phyloP scores from a whole-genome alignment of 1,284 basidiomycete species.

The Vanrija sp. region DNA sequence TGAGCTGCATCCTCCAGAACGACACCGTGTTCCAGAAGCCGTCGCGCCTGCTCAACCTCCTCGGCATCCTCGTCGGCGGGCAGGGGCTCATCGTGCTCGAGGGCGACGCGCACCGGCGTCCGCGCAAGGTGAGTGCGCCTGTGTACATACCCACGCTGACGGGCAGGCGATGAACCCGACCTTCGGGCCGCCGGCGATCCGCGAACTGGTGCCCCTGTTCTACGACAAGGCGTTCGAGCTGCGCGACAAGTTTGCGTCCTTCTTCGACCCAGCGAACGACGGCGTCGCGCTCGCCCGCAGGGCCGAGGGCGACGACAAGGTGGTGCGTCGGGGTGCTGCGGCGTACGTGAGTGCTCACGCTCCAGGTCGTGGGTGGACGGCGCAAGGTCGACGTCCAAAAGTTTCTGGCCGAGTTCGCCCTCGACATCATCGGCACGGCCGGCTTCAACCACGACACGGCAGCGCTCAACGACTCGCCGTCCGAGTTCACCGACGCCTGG shows the following conservation, averaged over 20 bases:
- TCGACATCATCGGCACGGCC: conserved; percentile 64
- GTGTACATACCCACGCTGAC: too few relatives aligned
- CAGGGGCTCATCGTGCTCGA: conserved; percentile 43
- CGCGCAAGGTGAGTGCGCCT: conserved; percentile 46
- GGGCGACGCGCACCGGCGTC: conserved; percentile 55
- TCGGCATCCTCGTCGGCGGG: background rate
- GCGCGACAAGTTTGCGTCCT: background rate
- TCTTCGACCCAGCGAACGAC: too few relatives aligned
- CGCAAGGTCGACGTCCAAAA: conserved; percentile 53
- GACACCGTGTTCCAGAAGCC: conserved; percentile 66
- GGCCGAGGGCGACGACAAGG: too few relatives aligned
- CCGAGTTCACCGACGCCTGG: conserved; percentile 26
- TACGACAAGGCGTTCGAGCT: conserved; percentile 34
- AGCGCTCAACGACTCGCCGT: conserved; percentile 26
- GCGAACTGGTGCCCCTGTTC: conserved; percentile 55
- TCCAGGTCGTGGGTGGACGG: too few relatives aligned
- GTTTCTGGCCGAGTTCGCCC: conserved; percentile 60
- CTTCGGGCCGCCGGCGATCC: conserved; percentile 41
- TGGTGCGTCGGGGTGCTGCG: too few relatives aligned
- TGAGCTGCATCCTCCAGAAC: conserved; percentile 60
- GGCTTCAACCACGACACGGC: conserved; percentile 59
- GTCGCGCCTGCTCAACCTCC: conserved; percentile 46
- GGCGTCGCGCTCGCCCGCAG: too few relatives aligned
- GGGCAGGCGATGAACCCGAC: conserved; percentile 36
- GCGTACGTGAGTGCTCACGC: too few relatives aligned